Conservation (phyloP, 2,329 filamentous ascomycete species). For the Nemania sp. region DNA sequence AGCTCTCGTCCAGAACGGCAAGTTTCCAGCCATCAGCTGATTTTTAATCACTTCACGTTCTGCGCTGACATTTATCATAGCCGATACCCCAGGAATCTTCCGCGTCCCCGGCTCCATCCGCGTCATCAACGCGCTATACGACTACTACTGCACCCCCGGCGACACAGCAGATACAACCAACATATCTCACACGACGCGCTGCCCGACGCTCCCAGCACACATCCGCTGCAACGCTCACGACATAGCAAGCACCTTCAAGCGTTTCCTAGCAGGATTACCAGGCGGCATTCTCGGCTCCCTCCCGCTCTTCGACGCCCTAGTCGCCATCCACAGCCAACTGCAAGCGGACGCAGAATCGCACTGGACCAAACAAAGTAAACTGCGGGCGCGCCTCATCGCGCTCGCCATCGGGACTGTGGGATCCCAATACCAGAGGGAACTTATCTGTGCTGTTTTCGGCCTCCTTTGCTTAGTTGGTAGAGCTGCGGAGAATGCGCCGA, state of each 20-base stretch:
- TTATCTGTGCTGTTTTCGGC: slow-evolving; percentile 70
- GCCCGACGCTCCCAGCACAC: slow-evolving; percentile 61
- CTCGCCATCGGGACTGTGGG: slow-evolving; percentile 62
- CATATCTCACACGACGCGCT: slow-evolving; percentile 61
- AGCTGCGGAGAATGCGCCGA: slow-evolving; percentile 55
- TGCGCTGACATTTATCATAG: slow-evolving; percentile 33
- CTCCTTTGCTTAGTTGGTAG: slow-evolving; percentile 64
- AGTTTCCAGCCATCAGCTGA: slow-evolving; percentile 21
- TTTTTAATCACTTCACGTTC: no score
- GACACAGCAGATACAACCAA: slow-evolving; percentile 51
- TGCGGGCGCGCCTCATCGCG: slow-evolving; percentile 67
- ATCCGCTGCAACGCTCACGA: slow-evolving; percentile 65
- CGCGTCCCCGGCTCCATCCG: slow-evolving; percentile 63
- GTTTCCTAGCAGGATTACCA: slow-evolving; percentile 63
- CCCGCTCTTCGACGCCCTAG: slow-evolving; percentile 62
- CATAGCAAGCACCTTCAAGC: slow-evolving; percentile 69
- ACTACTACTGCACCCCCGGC: slow-evolving; percentile 62
- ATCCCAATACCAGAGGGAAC: slow-evolving; percentile 62
- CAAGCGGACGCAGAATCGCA: slow-evolving; percentile 55
- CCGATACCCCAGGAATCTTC: slow-evolving; percentile 62
- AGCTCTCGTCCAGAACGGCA: slow-evolving; percentile 63
- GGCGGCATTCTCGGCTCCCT: slow-evolving; percentile 69
- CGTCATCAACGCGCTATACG: slow-evolving; percentile 61
- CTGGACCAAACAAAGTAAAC: slow-evolving; percentile 56
- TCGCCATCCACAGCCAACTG: slow-evolving; percentile 62